Conservation (phyloP, 495 filamentous ascomycete species). For the Aspergillus bridgeri region DNA sequence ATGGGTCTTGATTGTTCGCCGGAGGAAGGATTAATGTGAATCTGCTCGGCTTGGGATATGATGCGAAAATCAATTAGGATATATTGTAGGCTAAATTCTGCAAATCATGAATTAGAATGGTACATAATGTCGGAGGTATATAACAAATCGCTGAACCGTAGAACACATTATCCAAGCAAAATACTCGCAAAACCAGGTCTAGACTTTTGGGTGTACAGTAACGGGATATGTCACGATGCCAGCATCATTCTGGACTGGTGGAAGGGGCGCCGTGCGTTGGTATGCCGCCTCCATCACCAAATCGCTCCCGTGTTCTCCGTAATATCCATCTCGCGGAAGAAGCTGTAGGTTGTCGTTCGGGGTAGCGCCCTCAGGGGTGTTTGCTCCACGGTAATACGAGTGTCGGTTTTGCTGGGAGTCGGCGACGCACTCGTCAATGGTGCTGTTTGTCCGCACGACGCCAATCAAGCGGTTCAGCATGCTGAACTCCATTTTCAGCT, state of each 20-base stretch:
- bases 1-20: too few relatives aligned
- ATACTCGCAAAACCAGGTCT: neutral
- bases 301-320: neutral
- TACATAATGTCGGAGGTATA: neutral
- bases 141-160: neutral
- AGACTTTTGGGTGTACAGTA: neutral
- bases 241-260: neutral
- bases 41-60: too few relatives aligned
- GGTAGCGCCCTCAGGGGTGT: neutral
- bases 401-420: neutral
- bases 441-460: conserved; percentile 6
- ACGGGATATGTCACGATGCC: neutral
- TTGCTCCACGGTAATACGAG: neutral
- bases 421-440: neutral
- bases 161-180: neutral
- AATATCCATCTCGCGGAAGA: neutral
- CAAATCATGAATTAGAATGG: neutral
- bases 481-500: conserved; percentile 50
- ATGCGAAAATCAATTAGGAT: too few relatives aligned
- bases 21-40: too few relatives aligned
- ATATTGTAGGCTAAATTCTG: neutral
- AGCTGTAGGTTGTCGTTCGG: neutral
- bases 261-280: neutral
- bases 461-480: conserved; percentile 46
- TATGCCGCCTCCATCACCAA: neutral